Percentiles rank a stretch among this genome's conserved stretches.
These are phyloP conservation scores for Xylaria nigripes DNA, from an alignment of 495 filamentous ascomycete species.

Conservation along the genomic window DNA sequence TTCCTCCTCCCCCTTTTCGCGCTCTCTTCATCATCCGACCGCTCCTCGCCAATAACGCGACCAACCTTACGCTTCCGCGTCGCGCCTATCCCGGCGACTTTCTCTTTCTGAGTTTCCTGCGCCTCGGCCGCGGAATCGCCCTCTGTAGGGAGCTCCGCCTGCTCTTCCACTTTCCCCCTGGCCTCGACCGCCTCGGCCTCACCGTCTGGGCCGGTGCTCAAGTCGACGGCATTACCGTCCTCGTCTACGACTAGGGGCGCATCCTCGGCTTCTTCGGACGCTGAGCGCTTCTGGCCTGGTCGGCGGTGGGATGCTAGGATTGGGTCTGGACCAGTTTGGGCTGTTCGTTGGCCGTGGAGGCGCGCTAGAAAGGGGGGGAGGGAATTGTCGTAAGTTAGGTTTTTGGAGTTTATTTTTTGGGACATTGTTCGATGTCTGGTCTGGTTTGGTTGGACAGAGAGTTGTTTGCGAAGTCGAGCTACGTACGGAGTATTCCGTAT, in stretches of 20 bases:
- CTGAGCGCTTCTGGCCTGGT: slow-evolving; percentile 30
- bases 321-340: slow-evolving; percentile 31
- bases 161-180: neutral
- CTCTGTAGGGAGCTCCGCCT: neutral
- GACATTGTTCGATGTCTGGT: slow-evolving; percentile 22
- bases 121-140: neutral
- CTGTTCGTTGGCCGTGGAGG: slow-evolving; percentile 36
- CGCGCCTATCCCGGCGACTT: slow-evolving; percentile 32
- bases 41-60: slow-evolving; percentile 36
- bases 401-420: slow-evolving; percentile 45
- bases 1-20: slow-evolving; percentile 2
- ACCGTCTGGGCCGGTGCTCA: too few relatives aligned
- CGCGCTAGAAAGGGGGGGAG: slow-evolving; percentile 49
- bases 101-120: slow-evolving; percentile 19
- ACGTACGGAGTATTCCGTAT: too few relatives aligned
- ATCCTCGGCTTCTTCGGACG: slow-evolving; percentile 44
- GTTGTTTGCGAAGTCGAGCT: too few relatives aligned
- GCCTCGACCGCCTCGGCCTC: neutral
- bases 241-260: slow-evolving; percentile 41
- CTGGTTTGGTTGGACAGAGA: too few relatives aligned
- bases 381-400: slow-evolving; percentile 41
- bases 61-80: slow-evolving; percentile 43
- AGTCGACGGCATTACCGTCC: slow-evolving; percentile 31
- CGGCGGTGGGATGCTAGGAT: slow-evolving; percentile 35
- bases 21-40: slow-evolving; percentile 12